These are phyloP conservation scores for Roridomyces roridus DNA, from an alignment of 768 basidiomycete genomes.

Conservation along the genomic window DNA sequence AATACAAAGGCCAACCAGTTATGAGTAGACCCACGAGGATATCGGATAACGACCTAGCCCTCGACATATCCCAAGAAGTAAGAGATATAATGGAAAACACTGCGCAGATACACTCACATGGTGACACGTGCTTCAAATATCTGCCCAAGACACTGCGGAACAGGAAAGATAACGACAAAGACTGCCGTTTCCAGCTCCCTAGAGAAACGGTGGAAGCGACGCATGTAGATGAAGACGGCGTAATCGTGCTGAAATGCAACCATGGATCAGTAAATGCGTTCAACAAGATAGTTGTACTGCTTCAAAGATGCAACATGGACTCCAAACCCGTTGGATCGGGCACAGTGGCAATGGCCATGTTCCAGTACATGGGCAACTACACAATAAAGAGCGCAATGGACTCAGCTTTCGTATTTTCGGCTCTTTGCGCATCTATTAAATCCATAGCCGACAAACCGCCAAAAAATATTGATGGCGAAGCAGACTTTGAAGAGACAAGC, in stretches of 20 bases:
- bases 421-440: constrained; percentile 24
- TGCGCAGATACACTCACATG: constrained; percentile 9
- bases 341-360: constrained; percentile 19
- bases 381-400: constrained; percentile 15
- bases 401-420: constrained; percentile 21
- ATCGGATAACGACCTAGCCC: background rate
- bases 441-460: constrained; percentile 15
- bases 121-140: constrained; percentile 19
- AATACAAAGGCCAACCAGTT: background rate
- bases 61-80: constrained; percentile 6
- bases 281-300: too few species aligned
- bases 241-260: constrained; percentile 6
- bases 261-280: constrained; percentile 11
- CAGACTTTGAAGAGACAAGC: constrained; percentile 3
- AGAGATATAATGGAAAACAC: constrained; percentile 12
- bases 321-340: constrained; percentile 20
- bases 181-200: constrained; percentile 16
- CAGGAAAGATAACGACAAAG: constrained; percentile 6
- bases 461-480: constrained; percentile 17
- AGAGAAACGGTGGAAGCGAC: background rate
- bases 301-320: background rate
- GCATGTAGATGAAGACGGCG: constrained; percentile 8
- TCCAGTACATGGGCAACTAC: constrained; percentile 14
- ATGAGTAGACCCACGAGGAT: background rate
- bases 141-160: constrained; percentile 6